Evolutionary conservation across 495 filamentous ascomycete genomes (phyloP).

Genomic region (Pseudevernia furfuracea): DNA sequence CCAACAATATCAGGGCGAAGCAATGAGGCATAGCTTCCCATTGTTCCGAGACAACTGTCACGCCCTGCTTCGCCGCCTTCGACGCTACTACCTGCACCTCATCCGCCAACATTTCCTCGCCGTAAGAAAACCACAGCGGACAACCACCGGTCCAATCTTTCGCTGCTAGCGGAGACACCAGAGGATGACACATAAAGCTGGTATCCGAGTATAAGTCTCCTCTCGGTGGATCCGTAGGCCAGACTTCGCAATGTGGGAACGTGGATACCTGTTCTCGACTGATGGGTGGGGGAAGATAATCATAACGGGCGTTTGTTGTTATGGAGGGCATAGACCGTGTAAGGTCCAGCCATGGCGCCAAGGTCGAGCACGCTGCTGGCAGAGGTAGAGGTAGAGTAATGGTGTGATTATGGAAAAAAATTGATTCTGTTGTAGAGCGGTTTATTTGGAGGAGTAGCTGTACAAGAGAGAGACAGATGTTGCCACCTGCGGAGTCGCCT

Average conservation of each 20-base stretch:
- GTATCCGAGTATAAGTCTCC: conserved; percentile 62
- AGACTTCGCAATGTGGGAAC: conserved; percentile 53
- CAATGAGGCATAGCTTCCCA: conserved; percentile 89
- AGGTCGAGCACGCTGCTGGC: conserved; percentile 59
- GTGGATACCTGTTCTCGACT: conserved; percentile 27
- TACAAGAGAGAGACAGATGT: conserved; percentile 62
- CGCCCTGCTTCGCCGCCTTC: conserved; percentile 52
- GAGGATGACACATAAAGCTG: conserved; percentile 58
- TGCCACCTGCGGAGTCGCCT: conserved; percentile 87
- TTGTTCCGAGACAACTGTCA: conserved; percentile 59
- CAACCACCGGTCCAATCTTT: conserved; percentile 58
- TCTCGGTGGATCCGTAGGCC: conserved; percentile 66
- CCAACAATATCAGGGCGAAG: conserved; percentile 59
- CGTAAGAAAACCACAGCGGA: conserved; percentile 66
- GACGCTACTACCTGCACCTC: conserved; percentile 58
- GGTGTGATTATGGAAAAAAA: conserved; percentile 56
- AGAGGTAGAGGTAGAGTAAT: conserved; percentile 51
- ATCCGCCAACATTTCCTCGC: conserved; percentile 73
- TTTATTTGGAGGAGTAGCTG: conserved; percentile 67
- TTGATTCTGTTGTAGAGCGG: conserved; percentile 35
- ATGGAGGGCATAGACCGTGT: conserved; percentile 67
- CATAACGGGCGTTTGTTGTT: conserved; percentile 52
- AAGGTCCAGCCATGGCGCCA: conserved; percentile 73
- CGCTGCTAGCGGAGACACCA: conserved; percentile 62
- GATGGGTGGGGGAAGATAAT: conserved; percentile 59